phyloP scores from a whole-genome alignment of 2,329 filamentous ascomycete species.

The Pleomassaria siparia region DNA sequence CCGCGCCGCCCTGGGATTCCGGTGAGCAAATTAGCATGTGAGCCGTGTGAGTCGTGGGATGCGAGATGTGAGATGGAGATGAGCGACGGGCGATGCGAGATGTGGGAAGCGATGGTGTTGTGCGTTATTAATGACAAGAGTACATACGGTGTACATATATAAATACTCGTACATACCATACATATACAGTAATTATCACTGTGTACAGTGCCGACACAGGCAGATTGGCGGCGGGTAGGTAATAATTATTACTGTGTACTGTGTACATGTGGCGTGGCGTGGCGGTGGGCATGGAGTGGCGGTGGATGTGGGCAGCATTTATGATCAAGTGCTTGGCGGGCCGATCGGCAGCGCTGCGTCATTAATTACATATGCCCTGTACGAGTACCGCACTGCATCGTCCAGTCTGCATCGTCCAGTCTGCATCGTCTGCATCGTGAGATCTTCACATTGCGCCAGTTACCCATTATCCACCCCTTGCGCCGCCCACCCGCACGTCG shows the following conservation, averaged over 20 bases:
- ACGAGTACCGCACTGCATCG: neutral
- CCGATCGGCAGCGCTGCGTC: neutral
- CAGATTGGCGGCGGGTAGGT: neutral
- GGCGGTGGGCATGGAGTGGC: too few relatives aligned
- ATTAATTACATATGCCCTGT: neutral
- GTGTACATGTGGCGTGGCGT: too few relatives aligned
- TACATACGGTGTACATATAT: too few relatives aligned
- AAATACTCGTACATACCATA: too few relatives aligned
- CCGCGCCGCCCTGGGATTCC: constrained; percentile 1
- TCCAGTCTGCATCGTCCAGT: neutral
- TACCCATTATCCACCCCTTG: too few relatives aligned
- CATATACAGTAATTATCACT: too few relatives aligned
- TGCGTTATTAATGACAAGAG: too few relatives aligned
- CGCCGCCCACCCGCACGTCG: neutral
- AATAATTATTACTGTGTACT: too few relatives aligned
- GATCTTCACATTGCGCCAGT: neutral
- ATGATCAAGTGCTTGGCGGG: neutral
- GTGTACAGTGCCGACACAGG: too few relatives aligned
- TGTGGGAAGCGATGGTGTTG: neutral
- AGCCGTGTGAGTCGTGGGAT: too few relatives aligned
- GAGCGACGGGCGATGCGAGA: neutral
- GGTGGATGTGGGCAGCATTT: too few relatives aligned
- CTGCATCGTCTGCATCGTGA: constrained; percentile 2
- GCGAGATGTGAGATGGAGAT: constrained; percentile 3
- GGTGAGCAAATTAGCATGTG: too few relatives aligned